A percentile compares a stretch with the other conserved stretches of the same genome.
Evolutionary conservation across 1,139 yeast genomes (phyloP).

Genomic region (Taiozyma sp.): DNA sequence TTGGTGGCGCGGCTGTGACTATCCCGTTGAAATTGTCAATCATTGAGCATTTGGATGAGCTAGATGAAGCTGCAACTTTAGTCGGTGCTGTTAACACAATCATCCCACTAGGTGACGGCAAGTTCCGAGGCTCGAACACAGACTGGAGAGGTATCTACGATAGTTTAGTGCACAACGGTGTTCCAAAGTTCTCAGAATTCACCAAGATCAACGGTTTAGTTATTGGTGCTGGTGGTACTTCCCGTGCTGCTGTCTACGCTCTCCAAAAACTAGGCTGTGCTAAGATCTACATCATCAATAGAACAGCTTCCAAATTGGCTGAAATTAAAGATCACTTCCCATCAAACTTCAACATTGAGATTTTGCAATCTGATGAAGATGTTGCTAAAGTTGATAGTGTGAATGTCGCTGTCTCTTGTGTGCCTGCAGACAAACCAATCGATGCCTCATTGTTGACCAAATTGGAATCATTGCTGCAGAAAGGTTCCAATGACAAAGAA

Average conservation of each 20-base stretch:
- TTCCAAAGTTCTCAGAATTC: constrained; percentile 35
- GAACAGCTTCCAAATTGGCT: constrained; percentile 65
- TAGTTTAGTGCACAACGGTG: constrained; percentile 60
- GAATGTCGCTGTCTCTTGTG: constrained; percentile 72
- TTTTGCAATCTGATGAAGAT: constrained; percentile 48
- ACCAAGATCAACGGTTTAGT: constrained; percentile 57
- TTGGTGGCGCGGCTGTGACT: constrained; percentile 91
- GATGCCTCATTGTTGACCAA: constrained; percentile 47
- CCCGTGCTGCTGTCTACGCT: constrained; percentile 93
- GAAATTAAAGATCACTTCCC: constrained; percentile 64
- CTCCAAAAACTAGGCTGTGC: constrained; percentile 73
- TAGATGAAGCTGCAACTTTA: constrained; percentile 65
- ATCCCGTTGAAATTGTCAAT: constrained; percentile 85
- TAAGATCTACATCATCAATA: constrained; percentile 73
- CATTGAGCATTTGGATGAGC: constrained; percentile 55
- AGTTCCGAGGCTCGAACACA: constrained; percentile 81
- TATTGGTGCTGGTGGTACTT: constrained; percentile 97
- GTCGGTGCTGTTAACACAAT: constrained; percentile 96
- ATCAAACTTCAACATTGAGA: constrained; percentile 49
- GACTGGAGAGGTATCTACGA: constrained; percentile 90
- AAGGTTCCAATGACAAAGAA: constrained; percentile 27
- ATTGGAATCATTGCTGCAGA: constrained; percentile 43
- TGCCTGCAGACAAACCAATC: constrained; percentile 82
- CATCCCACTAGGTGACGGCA: constrained; percentile 49
- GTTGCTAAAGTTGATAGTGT: constrained; percentile 41